Evolutionary conservation across 257 asterid genomes (phyloP).

Genomic region (Paraleonurus japonicus): DNA sequence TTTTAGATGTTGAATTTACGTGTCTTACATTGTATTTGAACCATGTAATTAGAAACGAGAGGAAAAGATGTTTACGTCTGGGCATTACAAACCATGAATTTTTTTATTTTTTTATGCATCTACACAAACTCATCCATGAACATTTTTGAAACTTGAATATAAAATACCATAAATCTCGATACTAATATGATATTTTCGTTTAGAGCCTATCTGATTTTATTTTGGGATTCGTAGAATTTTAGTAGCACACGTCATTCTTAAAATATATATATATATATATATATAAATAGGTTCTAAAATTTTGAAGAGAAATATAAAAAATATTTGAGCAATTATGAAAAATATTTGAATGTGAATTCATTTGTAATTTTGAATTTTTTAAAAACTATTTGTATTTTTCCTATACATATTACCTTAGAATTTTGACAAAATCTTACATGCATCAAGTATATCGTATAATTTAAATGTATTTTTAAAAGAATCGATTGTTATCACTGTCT

Average conservation of each 20-base stretch:
- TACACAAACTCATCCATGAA: background rate
- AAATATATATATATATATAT: no score
- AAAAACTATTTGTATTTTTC: no score
- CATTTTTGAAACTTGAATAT: no score
- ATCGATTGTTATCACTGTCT: no score
- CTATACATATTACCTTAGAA: background rate
- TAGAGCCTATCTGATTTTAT: background rate
- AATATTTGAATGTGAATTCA: no score
- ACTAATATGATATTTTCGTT: background rate
- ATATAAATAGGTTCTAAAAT: no score
- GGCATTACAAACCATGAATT: background rate
- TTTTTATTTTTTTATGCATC: background rate
- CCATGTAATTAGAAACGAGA: background rate
- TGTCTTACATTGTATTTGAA: background rate
- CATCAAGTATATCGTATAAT: no score
- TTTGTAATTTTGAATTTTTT: no score
- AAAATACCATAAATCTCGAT: background rate
- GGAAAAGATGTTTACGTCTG: background rate
- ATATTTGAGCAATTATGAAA: no score
- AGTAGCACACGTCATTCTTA: background rate
- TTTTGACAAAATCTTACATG: no score
- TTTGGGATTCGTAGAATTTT: background rate
- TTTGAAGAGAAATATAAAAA: no score
- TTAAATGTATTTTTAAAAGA: no score
- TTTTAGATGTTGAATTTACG: background rate